Evolutionary conservation across 2,329 filamentous ascomycete species (phyloP).

Genomic region (Ceratocystis eucalypticola): DNA sequence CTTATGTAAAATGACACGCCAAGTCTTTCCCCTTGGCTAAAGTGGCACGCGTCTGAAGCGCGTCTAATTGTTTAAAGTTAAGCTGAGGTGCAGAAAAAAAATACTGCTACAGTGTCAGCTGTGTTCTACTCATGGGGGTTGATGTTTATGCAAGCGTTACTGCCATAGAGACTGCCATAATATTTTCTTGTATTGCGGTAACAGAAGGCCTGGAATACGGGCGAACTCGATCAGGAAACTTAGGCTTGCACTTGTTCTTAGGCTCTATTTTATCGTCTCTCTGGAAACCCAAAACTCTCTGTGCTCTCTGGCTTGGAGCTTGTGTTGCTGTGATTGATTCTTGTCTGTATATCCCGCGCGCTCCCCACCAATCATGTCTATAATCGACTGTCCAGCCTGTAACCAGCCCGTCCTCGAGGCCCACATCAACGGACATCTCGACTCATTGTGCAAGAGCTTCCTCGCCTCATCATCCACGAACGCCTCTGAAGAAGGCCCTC

Average conservation of each 20-base stretch:
- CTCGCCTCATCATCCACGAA: conserved; percentile 34
- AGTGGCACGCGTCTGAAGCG: conserved; percentile 1
- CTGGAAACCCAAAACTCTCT: neutral
- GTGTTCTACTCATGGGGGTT: too few species aligned
- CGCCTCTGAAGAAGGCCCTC: neutral
- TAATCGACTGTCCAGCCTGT: conserved; percentile 72
- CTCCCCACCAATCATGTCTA: conserved; percentile 13
- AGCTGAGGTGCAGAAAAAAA: neutral
- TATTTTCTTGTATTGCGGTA: too few species aligned
- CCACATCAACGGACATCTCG: conserved; percentile 82
- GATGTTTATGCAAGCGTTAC: too few species aligned
- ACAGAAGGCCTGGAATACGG: too few species aligned
- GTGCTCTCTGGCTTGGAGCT: neutral
- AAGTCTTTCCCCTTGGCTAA: neutral
- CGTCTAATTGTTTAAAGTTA: neutral
- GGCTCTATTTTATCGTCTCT: too few species aligned
- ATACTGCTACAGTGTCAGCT: neutral
- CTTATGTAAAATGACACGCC: neutral
- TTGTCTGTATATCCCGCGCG: neutral
- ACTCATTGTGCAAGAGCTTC: conserved; percentile 62
- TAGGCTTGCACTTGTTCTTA: too few species aligned
- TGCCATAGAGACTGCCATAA: too few species aligned
- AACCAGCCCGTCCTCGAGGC: conserved; percentile 54
- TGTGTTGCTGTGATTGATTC: neutral
- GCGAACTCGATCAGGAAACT: too few species aligned